Conservation (phyloP, 345 rosid genomes). For the Corchorus capsularis region DNA sequence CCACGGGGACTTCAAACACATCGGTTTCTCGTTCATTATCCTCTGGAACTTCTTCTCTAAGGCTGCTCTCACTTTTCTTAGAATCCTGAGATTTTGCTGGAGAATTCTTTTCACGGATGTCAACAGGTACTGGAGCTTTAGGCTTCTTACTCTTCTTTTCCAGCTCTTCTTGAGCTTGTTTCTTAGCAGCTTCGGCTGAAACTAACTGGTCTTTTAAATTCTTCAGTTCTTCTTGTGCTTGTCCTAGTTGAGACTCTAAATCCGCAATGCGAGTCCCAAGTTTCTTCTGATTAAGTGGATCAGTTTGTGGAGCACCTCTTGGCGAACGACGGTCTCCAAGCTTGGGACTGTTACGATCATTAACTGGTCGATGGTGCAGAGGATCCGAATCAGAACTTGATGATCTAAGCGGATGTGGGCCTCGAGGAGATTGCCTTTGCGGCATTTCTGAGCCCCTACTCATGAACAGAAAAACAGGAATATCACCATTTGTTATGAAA, state of each 20-base stretch:
- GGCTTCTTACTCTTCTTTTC: slow-evolving; percentile 59
- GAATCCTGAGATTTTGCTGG: slow-evolving; percentile 28
- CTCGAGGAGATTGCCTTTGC: slow-evolving; percentile 76
- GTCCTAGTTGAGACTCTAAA: slow-evolving; percentile 89
- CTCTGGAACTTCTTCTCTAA: slow-evolving; percentile 40
- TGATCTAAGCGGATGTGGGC: slow-evolving; percentile 52
- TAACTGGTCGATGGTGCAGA: slow-evolving; percentile 47
- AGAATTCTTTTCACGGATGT: slow-evolving; percentile 26
- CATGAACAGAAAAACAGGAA: slow-evolving; percentile 15
- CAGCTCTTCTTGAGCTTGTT: slow-evolving; percentile 63
- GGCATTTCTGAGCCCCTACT: slow-evolving; percentile 66
- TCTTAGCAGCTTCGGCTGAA: slow-evolving; percentile 85
- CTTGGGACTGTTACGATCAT: slow-evolving; percentile 72
- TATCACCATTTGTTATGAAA: not conserved
- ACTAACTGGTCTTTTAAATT: slow-evolving; percentile 69
- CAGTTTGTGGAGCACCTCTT: slow-evolving; percentile 59
- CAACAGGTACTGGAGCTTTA: slow-evolving; percentile 14
- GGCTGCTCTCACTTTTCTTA: slow-evolving; percentile 23
- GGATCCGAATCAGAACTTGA: slow-evolving; percentile 60
- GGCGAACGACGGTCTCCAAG: slow-evolving; percentile 80
- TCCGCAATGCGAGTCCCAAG: slow-evolving; percentile 82
- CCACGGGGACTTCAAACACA: slow-evolving; percentile 71
- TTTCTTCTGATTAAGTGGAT: slow-evolving; percentile 67
- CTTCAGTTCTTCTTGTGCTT: slow-evolving; percentile 90
- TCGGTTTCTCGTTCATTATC: slow-evolving; percentile 56